Percentiles rank a stretch among this genome's conserved stretches.
Conservation (phyloP, 1,284 basidiomycete genomes). For the Irpex rosettiformis region DNA sequence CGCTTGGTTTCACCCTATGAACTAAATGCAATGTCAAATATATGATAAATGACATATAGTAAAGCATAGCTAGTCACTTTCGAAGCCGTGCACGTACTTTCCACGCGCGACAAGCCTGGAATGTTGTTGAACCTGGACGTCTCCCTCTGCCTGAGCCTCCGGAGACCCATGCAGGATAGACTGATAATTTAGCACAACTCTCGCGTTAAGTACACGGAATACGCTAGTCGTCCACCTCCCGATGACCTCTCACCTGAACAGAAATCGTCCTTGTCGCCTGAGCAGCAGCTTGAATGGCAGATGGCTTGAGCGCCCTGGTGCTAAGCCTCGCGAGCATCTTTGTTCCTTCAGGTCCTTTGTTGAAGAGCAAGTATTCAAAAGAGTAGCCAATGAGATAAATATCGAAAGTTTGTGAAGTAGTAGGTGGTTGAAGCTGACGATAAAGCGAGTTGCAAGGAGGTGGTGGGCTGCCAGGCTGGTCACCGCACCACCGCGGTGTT, state of each 20-base stretch:
- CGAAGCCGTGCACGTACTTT: constrained; percentile 86
- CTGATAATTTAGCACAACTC: constrained; percentile 13
- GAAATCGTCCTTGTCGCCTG: constrained; percentile 47
- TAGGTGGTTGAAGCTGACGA: too few species aligned
- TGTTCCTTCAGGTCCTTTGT: not conserved
- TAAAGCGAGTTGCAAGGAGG: not conserved
- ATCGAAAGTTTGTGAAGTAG: too few species aligned
- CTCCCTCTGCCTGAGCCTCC: constrained; percentile 80
- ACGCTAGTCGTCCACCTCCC: not conserved
- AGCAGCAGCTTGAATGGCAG: constrained; percentile 20
- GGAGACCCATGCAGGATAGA: constrained; percentile 71
- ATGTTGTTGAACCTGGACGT: constrained; percentile 74
- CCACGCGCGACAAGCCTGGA: constrained; percentile 82
- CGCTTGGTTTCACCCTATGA: constrained; percentile 81
- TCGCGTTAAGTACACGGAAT: not conserved
- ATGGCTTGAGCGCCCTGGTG: constrained; percentile 24
- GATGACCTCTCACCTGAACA: constrained; percentile 45
- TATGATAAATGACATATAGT: constrained; percentile 8
- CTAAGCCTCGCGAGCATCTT: constrained; percentile 28
- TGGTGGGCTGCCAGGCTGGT: constrained; percentile 10
- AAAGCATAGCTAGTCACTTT: constrained; percentile 47
- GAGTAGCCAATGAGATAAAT: not conserved
- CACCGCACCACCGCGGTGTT: constrained; percentile 1
- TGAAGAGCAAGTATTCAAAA: constrained; percentile 3
- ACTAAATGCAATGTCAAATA: constrained; percentile 38